Conservation (phyloP, 768 basidiomycete genomes). For the Phanerochaete carnosa region DNA sequence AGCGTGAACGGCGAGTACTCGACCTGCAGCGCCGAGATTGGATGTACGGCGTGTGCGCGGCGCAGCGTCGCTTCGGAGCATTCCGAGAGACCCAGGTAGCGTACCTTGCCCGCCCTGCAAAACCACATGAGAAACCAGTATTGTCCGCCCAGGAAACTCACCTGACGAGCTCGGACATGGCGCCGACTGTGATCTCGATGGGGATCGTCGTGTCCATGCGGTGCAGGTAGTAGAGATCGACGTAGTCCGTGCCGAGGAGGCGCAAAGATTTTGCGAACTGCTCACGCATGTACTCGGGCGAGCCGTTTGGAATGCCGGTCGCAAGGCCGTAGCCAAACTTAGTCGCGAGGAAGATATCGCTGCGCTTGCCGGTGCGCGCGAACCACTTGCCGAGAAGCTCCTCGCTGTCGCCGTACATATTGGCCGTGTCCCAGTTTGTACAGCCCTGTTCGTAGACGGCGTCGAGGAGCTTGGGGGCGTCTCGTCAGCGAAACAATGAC, state of each 20-base stretch:
- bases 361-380: slow-evolving; percentile 41
- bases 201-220: slow-evolving; percentile 13
- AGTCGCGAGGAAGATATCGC: slow-evolving; percentile 58
- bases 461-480: slow-evolving; percentile 36
- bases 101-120: slow-evolving; percentile 31
- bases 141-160: slow-evolving; percentile 6
- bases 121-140: slow-evolving; percentile 14
- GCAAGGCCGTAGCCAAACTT: slow-evolving; percentile 39
- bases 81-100: slow-evolving; percentile 32
- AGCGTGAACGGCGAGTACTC: slow-evolving; percentile 36
- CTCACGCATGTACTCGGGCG: slow-evolving; percentile 22
- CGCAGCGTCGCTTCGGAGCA: slow-evolving; percentile 30
- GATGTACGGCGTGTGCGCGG: slow-evolving; percentile 35
- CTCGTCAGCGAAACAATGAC: background rate
- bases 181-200: slow-evolving; percentile 20
- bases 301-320: slow-evolving; percentile 11
- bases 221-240: slow-evolving; percentile 32
- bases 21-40: slow-evolving; percentile 34
- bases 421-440: slow-evolving; percentile 46
- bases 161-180: slow-evolving; percentile 27
- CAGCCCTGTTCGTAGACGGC: slow-evolving; percentile 36
- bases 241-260: slow-evolving; percentile 25
- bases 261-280: slow-evolving; percentile 23
- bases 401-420: slow-evolving; percentile 41
- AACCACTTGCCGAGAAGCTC: slow-evolving; percentile 43